A percentile compares a stretch with the other conserved stretches of the same genome.
These are phyloP conservation scores for Astragalus glycyphyllos DNA, from an alignment of 306 rosid genomes.

Conservation along the genomic window DNA sequence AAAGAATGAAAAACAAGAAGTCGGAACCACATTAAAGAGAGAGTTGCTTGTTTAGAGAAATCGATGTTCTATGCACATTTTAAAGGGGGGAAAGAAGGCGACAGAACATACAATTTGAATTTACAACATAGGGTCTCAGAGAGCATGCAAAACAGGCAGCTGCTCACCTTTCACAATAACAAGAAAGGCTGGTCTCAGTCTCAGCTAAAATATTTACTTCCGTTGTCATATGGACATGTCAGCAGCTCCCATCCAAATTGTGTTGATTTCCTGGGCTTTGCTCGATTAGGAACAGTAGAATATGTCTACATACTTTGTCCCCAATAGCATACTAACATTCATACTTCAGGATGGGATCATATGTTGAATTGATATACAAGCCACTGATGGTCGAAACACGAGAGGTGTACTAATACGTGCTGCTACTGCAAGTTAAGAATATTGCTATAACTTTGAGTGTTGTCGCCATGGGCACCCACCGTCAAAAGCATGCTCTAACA, in stretches of 20 bases:
- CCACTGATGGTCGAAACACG: constrained; percentile 35
- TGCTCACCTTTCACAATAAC: constrained; percentile 39
- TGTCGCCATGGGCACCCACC: constrained; percentile 86
- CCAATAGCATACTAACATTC: constrained; percentile 34
- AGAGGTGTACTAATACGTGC: constrained; percentile 6
- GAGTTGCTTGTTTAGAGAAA: constrained; percentile 32
- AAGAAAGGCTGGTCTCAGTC: neutral
- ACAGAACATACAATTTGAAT: constrained; percentile 3
- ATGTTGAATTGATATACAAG: constrained; percentile 36
- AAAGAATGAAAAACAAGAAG: neutral
- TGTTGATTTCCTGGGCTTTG: constrained; percentile 38
- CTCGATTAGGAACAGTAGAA: constrained; percentile 27
- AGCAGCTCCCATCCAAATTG: constrained; percentile 39
- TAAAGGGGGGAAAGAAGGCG: neutral
- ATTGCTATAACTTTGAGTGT: constrained; percentile 69
- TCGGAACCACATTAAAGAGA: constrained; percentile 11
- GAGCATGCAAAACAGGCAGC: constrained; percentile 38
- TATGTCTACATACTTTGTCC: constrained; percentile 9
- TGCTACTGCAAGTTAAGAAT: neutral
- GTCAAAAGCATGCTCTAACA: constrained; percentile 80
- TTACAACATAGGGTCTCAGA: neutral
- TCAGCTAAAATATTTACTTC: constrained; percentile 28
- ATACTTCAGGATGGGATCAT: constrained; percentile 27
- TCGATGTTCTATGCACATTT: constrained; percentile 40
- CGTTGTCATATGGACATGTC: constrained; percentile 12